Evolutionary conservation across 495 filamentous ascomycete genomes (phyloP).

Genomic region (Glonium stellatum): DNA sequence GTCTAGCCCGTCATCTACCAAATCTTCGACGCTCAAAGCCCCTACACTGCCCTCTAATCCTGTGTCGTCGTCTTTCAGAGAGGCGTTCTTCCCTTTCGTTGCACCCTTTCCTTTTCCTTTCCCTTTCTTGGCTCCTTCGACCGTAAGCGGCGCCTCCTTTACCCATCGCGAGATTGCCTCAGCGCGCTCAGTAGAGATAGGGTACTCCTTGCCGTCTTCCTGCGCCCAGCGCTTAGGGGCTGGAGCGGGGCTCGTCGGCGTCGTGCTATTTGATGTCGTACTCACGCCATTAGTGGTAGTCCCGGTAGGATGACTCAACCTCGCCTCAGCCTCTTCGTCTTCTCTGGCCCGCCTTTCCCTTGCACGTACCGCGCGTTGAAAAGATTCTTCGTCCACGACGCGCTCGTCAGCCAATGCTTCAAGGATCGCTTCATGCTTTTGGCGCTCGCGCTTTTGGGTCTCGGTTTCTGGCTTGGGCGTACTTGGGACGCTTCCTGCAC

Average conservation of each 20-base stretch:
- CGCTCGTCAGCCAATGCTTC: slow-evolving; percentile 59
- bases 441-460: slow-evolving; percentile 47
- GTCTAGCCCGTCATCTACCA: slow-evolving; percentile 11
- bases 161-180: slow-evolving; percentile 63
- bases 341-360: slow-evolving; percentile 49
- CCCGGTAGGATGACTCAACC: background rate
- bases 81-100: slow-evolving; percentile 14
- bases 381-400: slow-evolving; percentile 56
- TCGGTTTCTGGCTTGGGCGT: slow-evolving; percentile 35
- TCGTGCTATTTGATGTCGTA: background rate
- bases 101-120: slow-evolving; percentile 12
- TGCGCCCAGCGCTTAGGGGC: slow-evolving; percentile 56
- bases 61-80: slow-evolving; percentile 10
- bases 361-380: slow-evolving; percentile 54
- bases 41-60: slow-evolving; percentile 25
- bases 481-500: no score
- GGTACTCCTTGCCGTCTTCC: slow-evolving; percentile 60
- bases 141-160: slow-evolving; percentile 47
- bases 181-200: slow-evolving; percentile 61
- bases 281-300: background rate
- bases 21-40: slow-evolving; percentile 16
- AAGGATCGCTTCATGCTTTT: slow-evolving; percentile 56
- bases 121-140: slow-evolving; percentile 30
- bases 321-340: slow-evolving; percentile 37
- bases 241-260: slow-evolving; percentile 6